Conservation (phyloP, 208 protist species). For the Crithidia thermophila region DNA sequence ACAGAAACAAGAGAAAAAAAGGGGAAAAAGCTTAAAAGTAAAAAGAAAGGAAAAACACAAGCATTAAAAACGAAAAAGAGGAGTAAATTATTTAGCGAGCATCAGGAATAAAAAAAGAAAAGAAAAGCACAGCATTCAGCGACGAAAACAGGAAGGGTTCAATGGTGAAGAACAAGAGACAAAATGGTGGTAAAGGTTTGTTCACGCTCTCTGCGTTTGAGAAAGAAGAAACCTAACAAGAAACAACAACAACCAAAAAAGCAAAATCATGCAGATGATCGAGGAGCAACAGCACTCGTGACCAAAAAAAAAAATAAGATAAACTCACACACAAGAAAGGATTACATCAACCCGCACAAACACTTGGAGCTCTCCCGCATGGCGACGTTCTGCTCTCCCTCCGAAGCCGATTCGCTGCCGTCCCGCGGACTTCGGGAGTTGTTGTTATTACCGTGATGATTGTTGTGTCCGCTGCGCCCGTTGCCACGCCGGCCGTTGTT, state of each 20-base stretch:
- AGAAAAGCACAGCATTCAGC: neutral
- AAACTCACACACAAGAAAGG: neutral
- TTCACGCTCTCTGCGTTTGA: neutral
- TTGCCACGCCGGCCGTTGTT: neutral
- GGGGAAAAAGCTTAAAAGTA: neutral
- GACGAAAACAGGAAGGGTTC: neutral
- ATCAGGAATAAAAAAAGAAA: neutral
- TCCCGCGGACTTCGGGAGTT: neutral
- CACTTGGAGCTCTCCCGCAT: conserved; percentile 46
- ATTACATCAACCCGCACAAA: conserved; percentile 34
- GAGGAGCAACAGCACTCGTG: neutral
- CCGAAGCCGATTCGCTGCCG: conserved; percentile 25
- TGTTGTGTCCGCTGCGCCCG: neutral
- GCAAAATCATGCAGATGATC: neutral
- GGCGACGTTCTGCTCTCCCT: conserved; percentile 29
- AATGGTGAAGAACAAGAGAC: neutral
- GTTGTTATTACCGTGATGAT: neutral
- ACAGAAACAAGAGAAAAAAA: neutral
- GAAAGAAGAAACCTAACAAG: neutral
- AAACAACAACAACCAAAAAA: neutral
- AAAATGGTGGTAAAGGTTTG: neutral
- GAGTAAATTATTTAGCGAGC: neutral
- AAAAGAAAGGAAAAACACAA: neutral
- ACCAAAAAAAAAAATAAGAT: neutral
- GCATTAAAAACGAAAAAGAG: neutral